These are phyloP conservation scores for Leishmania arabica DNA, from an alignment of 208 protist species.

Conservation along the genomic window DNA sequence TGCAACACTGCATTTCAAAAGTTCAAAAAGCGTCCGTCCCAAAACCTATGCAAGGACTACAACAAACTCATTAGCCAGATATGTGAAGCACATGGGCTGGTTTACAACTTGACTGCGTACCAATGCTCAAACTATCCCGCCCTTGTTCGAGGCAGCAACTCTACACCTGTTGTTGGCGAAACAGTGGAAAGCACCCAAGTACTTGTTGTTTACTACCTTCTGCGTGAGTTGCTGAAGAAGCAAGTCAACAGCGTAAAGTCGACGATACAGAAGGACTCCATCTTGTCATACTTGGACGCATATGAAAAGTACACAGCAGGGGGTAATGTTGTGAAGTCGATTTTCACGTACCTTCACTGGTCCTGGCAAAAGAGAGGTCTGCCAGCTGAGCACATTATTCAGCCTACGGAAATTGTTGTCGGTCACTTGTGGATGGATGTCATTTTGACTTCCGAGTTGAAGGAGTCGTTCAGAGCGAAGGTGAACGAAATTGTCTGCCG, in stretches of 20 bases:
- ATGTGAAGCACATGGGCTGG: conserved; percentile 44
- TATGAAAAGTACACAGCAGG: conserved; percentile 71
- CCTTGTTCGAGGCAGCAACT: conserved; percentile 54
- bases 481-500: conserved; percentile 42
- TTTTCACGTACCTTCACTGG: conserved; percentile 86
- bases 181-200: conserved; percentile 72
- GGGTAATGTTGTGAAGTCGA: conserved; percentile 64
- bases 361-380: conserved; percentile 79
- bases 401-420: conserved; percentile 72
- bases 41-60: conserved; percentile 43
- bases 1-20: conserved; percentile 38
- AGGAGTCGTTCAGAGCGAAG: conserved; percentile 40
- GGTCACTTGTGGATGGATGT: conserved; percentile 63
- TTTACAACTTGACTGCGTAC: conserved; percentile 62
- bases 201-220: conserved; percentile 80
- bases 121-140: conserved; percentile 68
- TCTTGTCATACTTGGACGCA: conserved; percentile 56
- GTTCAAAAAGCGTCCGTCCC: conserved; percentile 31
- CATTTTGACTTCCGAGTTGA: conserved; percentile 24
- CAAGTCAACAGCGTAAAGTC: conserved; percentile 43
- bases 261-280: conserved; percentile 28
- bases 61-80: conserved; percentile 45
- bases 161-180: conserved; percentile 54
- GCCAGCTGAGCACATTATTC: conserved; percentile 67
- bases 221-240: conserved; percentile 74